Evolutionary conservation across 257 asterid genomes (phyloP).

Genomic region (Catharanthus roseus): DNA sequence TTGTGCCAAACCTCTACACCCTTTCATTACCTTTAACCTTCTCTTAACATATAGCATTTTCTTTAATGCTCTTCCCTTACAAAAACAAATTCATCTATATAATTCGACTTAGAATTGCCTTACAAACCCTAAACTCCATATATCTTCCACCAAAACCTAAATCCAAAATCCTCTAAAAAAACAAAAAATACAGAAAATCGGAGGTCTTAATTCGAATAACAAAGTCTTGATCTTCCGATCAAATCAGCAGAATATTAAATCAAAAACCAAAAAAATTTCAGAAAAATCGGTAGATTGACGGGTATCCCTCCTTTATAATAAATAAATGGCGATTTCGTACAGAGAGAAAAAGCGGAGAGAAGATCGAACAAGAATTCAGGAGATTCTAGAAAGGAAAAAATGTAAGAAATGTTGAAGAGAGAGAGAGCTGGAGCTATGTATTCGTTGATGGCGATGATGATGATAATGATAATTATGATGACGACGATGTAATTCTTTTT

Average conservation of each 20-base stretch:
- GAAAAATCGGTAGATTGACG: neutral
- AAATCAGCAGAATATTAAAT: neutral
- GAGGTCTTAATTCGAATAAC: neutral
- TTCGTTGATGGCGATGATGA: conserved; percentile 5
- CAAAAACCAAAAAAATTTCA: neutral
- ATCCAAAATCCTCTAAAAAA: neutral
- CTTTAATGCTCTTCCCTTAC: conserved; percentile 11
- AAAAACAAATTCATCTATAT: neutral
- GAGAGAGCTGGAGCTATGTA: conserved; percentile 7
- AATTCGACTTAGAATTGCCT: neutral
- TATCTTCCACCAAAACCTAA: neutral
- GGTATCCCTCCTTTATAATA: neutral
- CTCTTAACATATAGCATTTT: conserved; percentile 59
- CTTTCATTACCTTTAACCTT: conserved; percentile 36
- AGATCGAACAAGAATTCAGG: conserved; percentile 11
- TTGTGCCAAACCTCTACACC: conserved; percentile 30
- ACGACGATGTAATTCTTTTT: conserved; percentile 15
- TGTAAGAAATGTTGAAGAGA: neutral
- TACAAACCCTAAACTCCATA: conserved; percentile 17
- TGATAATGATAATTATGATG: conserved; percentile 19
- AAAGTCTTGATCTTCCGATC: conserved; percentile 12
- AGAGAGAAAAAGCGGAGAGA: neutral
- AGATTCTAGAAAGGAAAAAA: conserved; percentile 13
- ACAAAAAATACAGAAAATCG: neutral
- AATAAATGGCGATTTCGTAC: neutral